A percentile compares a stretch with the other conserved stretches of the same genome.
phyloP scores from a whole-genome alignment of 352 stramenopile genomes.

The Paralagenidium karlingii region DNA sequence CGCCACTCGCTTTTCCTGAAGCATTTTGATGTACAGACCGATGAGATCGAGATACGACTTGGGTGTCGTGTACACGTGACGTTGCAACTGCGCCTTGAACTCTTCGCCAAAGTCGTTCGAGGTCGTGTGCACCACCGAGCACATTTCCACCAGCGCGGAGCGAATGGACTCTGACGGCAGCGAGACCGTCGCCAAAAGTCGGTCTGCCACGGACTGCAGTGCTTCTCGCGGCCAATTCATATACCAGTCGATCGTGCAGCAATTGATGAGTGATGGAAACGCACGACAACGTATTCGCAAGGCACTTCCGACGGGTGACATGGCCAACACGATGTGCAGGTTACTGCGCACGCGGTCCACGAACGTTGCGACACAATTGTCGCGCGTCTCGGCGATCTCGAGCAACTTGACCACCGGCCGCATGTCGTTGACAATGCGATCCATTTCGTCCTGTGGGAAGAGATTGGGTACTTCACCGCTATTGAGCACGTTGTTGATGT shows the following conservation, averaged over 20 bases:
- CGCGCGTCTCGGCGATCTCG: conserved; percentile 83
- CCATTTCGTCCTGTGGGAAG: conserved; percentile 88
- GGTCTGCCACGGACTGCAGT: conserved; percentile 83
- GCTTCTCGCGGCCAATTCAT: conserved; percentile 91
- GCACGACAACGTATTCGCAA: conserved; percentile 87
- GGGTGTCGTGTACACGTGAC: conserved; percentile 92
- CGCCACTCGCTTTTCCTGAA: conserved; percentile 74
- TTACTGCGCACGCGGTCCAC: conserved; percentile 87
- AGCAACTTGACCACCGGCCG: conserved; percentile 76
- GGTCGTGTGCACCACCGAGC: conserved; percentile 86
- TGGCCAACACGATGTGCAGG: conserved; percentile 91
- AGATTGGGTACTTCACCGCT: conserved; percentile 93
- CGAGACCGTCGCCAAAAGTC: conserved; percentile 71
- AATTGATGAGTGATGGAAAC: conserved; percentile 94
- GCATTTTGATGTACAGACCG: conserved; percentile 86
- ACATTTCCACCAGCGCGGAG: conserved; percentile 80
- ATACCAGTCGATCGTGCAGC: conserved; percentile 94
- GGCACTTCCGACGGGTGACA: conserved; percentile 88
- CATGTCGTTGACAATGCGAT: conserved; percentile 90
- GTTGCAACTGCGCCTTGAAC: conserved; percentile 84
- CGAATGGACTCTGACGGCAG: conserved; percentile 66
- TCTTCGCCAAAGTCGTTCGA: conserved; percentile 78
- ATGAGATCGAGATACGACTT: conserved; percentile 97
- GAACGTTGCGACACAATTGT: conserved; percentile 86
- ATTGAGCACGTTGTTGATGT: conserved; percentile 96